These are phyloP conservation scores for Venustampulla echinocandica DNA, from an alignment of 495 filamentous ascomycete species.

Conservation along the genomic window DNA sequence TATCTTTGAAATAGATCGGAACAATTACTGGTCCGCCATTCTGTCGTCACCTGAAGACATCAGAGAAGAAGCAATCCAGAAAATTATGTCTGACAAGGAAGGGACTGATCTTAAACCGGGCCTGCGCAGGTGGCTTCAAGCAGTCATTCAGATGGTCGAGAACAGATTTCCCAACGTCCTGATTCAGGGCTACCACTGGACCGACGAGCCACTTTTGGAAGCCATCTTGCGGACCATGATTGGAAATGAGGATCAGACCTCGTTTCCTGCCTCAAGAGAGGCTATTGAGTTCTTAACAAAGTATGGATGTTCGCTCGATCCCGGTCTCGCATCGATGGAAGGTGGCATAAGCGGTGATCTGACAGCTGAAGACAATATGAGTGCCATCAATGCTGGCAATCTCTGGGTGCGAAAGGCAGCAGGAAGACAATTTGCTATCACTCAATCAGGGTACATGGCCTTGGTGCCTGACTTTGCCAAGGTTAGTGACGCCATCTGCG, in stretches of 20 bases:
- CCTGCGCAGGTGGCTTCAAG: slow-evolving; percentile 8
- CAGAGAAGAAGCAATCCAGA: slow-evolving; percentile 9
- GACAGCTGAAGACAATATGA: slow-evolving; percentile 8
- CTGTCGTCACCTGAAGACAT: slow-evolving; percentile 7
- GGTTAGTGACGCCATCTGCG: slow-evolving; percentile 20
- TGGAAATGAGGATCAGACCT: slow-evolving; percentile 8
- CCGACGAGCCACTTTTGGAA: slow-evolving; percentile 9
- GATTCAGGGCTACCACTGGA: slow-evolving; percentile 8
- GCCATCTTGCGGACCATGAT: slow-evolving; percentile 9
- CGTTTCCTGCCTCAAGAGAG: slow-evolving; percentile 7
- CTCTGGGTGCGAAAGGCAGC: slow-evolving; percentile 8
- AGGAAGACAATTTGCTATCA: slow-evolving; percentile 10
- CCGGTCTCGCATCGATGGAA: slow-evolving; percentile 8
- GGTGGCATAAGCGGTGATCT: slow-evolving; percentile 8
- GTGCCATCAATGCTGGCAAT: slow-evolving; percentile 8
- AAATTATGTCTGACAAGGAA: slow-evolving; percentile 6
- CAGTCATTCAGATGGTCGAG: slow-evolving; percentile 9
- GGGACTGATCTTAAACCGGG: slow-evolving; percentile 7
- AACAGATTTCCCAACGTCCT: slow-evolving; percentile 5
- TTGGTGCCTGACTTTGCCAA: slow-evolving; percentile 8
- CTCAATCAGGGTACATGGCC: slow-evolving; percentile 6
- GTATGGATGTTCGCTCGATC: slow-evolving; percentile 7
- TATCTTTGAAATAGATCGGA: slow-evolving; percentile 5
- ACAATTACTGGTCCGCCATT: slow-evolving; percentile 6
- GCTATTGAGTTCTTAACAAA: slow-evolving; percentile 6